Percentiles rank a stretch among this genome's conserved stretches.
These are phyloP conservation scores for Lipomyces spencermartinsiae DNA, from an alignment of 805 yeast genomes.

Conservation along the genomic window DNA sequence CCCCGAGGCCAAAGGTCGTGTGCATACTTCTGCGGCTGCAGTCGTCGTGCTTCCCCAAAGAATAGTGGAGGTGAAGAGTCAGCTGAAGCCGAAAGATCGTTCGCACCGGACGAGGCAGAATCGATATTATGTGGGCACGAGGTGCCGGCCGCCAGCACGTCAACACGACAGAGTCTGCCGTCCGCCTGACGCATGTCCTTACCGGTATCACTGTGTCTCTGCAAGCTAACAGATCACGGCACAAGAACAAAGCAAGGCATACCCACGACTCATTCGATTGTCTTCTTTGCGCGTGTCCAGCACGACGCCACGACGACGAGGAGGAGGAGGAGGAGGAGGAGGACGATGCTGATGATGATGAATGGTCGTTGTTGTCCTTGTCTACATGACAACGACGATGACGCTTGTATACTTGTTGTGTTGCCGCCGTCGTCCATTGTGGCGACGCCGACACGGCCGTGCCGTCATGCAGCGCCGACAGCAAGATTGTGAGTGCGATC, in stretches of 20 bases:
- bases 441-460: too few relatives aligned
- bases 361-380: too few relatives aligned
- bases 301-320: too few relatives aligned
- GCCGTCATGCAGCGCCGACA: too few relatives aligned
- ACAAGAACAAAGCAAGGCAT: constrained; percentile 74
- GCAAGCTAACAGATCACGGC: constrained; percentile 96
- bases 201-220: constrained; percentile 87
- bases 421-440: too few relatives aligned
- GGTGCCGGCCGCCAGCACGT: constrained; percentile 98
- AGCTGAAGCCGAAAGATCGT: constrained; percentile 66
- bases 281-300: too few relatives aligned
- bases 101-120: constrained; percentile 83
- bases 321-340: too few relatives aligned
- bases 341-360: too few relatives aligned
- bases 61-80: constrained; percentile 57
- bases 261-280: too few relatives aligned
- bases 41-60: constrained; percentile 89
- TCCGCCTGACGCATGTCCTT: constrained; percentile 88
- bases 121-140: constrained; percentile 96
- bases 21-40: constrained; percentile 96
- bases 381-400: too few relatives aligned
- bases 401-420: too few relatives aligned
- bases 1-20: constrained; percentile 92
- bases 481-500: too few relatives aligned
- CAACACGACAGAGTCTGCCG: constrained; percentile 96